A percentile compares a stretch with the other conserved stretches of the same genome.
Conservation (phyloP, 2,329 filamentous ascomycete genomes). For the Fusarium concolor region DNA sequence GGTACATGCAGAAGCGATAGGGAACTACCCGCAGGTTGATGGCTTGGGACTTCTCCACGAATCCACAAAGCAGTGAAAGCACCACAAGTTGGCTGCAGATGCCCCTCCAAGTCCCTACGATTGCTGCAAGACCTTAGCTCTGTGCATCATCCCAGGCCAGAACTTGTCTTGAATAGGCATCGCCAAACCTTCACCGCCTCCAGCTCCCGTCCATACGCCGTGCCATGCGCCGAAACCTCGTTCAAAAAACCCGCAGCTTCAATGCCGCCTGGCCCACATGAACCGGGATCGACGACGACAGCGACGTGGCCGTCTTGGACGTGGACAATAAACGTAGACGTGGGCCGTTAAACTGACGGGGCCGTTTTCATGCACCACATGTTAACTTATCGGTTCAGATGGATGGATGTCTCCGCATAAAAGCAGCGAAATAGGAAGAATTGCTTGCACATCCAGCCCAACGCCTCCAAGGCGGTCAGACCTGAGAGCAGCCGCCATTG, state of each 20-base stretch:
- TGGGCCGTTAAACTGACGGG: conserved; percentile 5
- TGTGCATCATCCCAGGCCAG: conserved; percentile 41
- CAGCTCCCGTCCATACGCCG: conserved; percentile 8
- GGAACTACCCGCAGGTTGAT: conserved; percentile 25
- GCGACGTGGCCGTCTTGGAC: conserved; percentile 32
- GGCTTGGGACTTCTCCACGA: conserved; percentile 11
- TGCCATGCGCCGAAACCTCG: conserved; percentile 30
- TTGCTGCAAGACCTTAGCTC: conserved; percentile 39
- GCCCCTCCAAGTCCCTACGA: conserved; percentile 34
- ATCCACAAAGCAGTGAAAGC: background rate
- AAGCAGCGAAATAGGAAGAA: conserved; percentile 19
- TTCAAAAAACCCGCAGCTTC: conserved; percentile 43
- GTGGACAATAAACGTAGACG: conserved; percentile 9
- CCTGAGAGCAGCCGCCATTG: conserved; percentile 38
- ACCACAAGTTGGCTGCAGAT: conserved; percentile 8
- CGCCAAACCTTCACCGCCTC: conserved; percentile 47
- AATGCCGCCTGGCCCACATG: conserved; percentile 35
- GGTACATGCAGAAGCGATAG: conserved; percentile 14
- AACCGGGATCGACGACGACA: conserved; percentile 24
- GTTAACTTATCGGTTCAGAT: conserved; percentile 14
- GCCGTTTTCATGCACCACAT: conserved; percentile 14
- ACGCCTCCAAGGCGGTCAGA: conserved; percentile 43
- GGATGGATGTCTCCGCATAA: conserved; percentile 26
- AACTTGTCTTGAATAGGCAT: conserved; percentile 43
- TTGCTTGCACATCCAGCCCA: conserved; percentile 23